Conservation (phyloP, 768 basidiomycete genomes). For the Hirschioporus abietinus region DNA sequence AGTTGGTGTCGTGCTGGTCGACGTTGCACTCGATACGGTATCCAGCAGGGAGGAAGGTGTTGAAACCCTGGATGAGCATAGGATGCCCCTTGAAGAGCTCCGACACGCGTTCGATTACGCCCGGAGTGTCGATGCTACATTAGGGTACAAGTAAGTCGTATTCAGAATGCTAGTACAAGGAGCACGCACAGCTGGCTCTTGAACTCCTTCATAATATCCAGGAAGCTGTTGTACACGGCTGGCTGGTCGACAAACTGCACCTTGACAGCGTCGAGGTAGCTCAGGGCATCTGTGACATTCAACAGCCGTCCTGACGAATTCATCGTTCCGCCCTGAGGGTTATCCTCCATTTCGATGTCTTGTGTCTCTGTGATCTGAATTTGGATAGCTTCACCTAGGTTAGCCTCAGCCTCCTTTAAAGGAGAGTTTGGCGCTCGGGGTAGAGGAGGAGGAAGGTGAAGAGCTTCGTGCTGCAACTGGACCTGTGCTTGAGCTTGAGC, state of each 20-base stretch:
- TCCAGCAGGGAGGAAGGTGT: conserved; percentile 92
- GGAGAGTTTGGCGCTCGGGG: not conserved
- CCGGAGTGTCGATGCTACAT: conserved; percentile 90
- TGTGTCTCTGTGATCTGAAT: not conserved
- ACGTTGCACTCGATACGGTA: conserved; percentile 84
- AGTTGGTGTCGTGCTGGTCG: conserved; percentile 56
- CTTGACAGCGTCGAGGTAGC: conserved; percentile 63
- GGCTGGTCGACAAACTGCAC: conserved; percentile 52
- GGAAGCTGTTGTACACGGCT: conserved; percentile 57
- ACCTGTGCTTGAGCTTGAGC: not conserved
- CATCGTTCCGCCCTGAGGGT: not conserved
- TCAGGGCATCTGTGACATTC: conserved; percentile 58
- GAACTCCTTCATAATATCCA: conserved; percentile 75
- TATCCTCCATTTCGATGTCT: not conserved
- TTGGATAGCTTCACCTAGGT: not conserved
- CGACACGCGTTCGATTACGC: conserved; percentile 94
- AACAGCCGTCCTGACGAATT: conserved; percentile 35
- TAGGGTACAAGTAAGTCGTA: not conserved
- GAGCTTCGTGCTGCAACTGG: not conserved
- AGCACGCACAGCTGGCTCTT: conserved; percentile 52
- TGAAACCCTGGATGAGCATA: conserved; percentile 92
- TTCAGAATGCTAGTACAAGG: not conserved
- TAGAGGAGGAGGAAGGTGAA: not conserved
- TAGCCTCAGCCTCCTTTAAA: not conserved
- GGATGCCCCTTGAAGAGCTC: conserved; percentile 90